These are phyloP conservation scores for Aspergillus hortae DNA, from an alignment of 2,329 filamentous ascomycete genomes.

Conservation along the genomic window DNA sequence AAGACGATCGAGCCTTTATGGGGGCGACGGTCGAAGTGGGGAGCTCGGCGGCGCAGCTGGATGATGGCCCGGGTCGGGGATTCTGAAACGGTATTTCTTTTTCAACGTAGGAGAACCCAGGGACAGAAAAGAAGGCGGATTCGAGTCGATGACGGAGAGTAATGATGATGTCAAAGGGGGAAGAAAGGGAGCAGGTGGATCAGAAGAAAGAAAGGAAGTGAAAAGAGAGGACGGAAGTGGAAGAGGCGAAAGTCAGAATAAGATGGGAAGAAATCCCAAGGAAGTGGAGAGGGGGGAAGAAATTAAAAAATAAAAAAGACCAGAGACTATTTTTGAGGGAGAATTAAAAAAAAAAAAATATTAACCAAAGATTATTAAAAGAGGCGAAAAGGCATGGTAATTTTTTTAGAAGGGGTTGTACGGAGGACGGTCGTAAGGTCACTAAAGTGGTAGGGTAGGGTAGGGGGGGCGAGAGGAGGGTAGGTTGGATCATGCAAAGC, in stretches of 20 bases:
- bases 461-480: background rate
- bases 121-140: background rate
- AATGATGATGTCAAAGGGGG: constrained; percentile 13
- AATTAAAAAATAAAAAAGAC: constrained; percentile 8
- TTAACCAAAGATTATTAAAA: too few species aligned
- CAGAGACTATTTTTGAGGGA: background rate
- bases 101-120: constrained; percentile 5
- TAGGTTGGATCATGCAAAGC: constrained; percentile 15
- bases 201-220: constrained; percentile 7
- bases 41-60: background rate
- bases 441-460: background rate
- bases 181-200: constrained; percentile 8
- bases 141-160: constrained; percentile 2
- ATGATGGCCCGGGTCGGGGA: background rate
- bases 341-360: background rate
- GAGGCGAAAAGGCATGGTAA: too few species aligned
- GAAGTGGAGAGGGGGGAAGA: constrained; percentile 7
- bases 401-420: too few species aligned
- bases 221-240: constrained; percentile 14
- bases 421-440: too few species aligned
- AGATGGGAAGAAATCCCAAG: background rate
- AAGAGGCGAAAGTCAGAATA: constrained; percentile 11
- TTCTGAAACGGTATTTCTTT: background rate
- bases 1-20: background rate
- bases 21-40: background rate